Base-by-base conservation (phyloP, 345 rosid species). In the Salix caprea region DNA sequence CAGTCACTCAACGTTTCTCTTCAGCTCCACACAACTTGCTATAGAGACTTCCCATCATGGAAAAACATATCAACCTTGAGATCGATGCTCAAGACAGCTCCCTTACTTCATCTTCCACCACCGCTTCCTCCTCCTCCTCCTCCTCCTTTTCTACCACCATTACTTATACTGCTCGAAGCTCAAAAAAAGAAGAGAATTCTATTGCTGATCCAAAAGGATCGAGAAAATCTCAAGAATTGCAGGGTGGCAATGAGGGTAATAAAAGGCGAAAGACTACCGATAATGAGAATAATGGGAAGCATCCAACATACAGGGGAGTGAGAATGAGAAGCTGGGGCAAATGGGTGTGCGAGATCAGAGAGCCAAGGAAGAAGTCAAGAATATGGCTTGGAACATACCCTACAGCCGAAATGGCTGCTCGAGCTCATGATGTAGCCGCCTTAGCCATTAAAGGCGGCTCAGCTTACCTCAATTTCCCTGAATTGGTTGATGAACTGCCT, bases 271-370 rank as follows among this genome's bases (percentile, higher is more conserved):
- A 82, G 71, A 81, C 4, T 28, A 75, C 4, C 14, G 79, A 72
- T 28, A 77, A 61, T 39, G 75, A 87, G 40, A 81, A 74, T 6
- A 68, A 56, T 10, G 62, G 50, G n/a, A 76, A 82, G 65, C 92
- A 90, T 72, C 89, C 87, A 5, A 87, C 88, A 6, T 91, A 83
- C 48, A 85, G 96, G 67, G 96, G 96, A 50, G 94, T 91, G 3
- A 62, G 96, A 28, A 90, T 84, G 96, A 76, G 96, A 28, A 91
- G 91, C 46, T 91, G 96, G 96, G 96, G 96, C n/a, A 91, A 89
- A 87, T 91, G 96, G 96, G 96, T 91, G 19, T 91, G 92, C 1
- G 96, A 91, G 77, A 91, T 91, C 71, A 82, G 96, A 77, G 94
- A 91, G 73, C 96, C 96, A 0, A 83, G 83, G 71, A 91, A 91